These are phyloP conservation scores for Bipolaris victoriae DNA, from an alignment of 2,329 filamentous ascomycete species.

Conservation along the genomic window DNA sequence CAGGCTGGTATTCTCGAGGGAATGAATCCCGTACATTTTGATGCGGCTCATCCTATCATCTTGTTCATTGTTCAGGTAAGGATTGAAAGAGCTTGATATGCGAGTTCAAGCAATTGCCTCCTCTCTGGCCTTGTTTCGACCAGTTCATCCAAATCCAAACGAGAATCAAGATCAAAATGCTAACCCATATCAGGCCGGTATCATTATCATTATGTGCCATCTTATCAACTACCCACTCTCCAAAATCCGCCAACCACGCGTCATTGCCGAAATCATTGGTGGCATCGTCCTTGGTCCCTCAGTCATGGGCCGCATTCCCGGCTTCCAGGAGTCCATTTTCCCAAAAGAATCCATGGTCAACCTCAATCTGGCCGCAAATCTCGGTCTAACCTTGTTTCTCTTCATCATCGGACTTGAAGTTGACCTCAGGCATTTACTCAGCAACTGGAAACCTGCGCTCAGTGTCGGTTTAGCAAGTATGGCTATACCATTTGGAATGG, in stretches of 20 bases:
- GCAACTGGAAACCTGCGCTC: conserved; percentile 80
- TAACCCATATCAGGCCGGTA: conserved; percentile 60
- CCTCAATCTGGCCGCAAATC: conserved; percentile 77
- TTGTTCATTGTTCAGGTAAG: conserved; percentile 76
- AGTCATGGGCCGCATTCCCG: conserved; percentile 83
- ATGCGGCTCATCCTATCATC: conserved; percentile 73
- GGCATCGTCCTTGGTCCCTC: conserved; percentile 85
- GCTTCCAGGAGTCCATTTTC: conserved; percentile 78
- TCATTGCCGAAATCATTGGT: conserved; percentile 85
- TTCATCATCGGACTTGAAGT: conserved; percentile 90
- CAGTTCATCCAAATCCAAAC: background rate
- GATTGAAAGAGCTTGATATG: background rate
- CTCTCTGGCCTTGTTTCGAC: background rate
- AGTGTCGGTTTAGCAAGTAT: conserved; percentile 82
- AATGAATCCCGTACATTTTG: conserved; percentile 70
- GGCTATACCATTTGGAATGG: conserved; percentile 80
- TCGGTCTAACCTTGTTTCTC: conserved; percentile 83
- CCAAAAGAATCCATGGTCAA: conserved; percentile 75
- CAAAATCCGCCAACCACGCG: conserved; percentile 77
- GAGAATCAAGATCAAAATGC: background rate
- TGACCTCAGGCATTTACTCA: conserved; percentile 75
- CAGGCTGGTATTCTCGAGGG: conserved; percentile 76
- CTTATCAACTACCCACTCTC: conserved; percentile 77
- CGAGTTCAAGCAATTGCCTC: background rate
- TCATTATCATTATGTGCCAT: conserved; percentile 78